A percentile compares a stretch with the other conserved stretches of the same genome.
phyloP scores from a whole-genome alignment of 129 eudicot genomes.

The Flaveria brownii region DNA sequence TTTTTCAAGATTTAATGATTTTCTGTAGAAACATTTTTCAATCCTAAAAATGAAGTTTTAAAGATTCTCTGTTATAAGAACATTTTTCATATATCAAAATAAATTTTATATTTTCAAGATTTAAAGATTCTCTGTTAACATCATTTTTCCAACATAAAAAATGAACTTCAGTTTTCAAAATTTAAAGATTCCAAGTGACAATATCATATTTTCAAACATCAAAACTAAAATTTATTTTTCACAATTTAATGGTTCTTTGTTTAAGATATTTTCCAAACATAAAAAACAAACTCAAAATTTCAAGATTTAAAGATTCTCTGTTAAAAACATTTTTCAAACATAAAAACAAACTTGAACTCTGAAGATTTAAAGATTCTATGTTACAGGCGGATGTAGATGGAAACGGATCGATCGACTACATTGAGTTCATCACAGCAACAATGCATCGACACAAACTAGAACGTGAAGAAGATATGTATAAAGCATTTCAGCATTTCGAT shows the following conservation, averaged over 20 bases:
- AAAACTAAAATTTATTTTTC: background rate
- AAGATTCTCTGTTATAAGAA: no score
- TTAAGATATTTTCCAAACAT: background rate
- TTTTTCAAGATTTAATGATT: background rate
- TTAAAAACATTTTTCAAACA: background rate
- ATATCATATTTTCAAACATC: background rate
- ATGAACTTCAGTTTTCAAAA: background rate
- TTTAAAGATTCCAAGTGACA: background rate
- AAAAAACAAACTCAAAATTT: background rate
- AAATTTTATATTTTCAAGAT: background rate
- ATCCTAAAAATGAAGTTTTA: no score
- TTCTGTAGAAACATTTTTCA: background rate
- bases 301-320: background rate
- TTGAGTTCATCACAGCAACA: conserved; percentile 91
- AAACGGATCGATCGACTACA: conserved; percentile 85
- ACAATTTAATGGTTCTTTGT: background rate
- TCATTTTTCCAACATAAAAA: background rate
- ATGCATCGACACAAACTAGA: conserved; percentile 94
- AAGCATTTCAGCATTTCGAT: conserved; percentile 85
- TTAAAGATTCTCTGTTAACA: background rate
- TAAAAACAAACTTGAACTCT: background rate
- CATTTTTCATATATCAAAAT: no score
- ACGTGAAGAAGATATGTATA: conserved; percentile 76
- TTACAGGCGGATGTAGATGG: conserved; percentile 94
- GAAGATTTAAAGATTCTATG: background rate